Conservation (phyloP, 768 basidiomycete genomes). For the Gloeophyllum trabeum region DNA sequence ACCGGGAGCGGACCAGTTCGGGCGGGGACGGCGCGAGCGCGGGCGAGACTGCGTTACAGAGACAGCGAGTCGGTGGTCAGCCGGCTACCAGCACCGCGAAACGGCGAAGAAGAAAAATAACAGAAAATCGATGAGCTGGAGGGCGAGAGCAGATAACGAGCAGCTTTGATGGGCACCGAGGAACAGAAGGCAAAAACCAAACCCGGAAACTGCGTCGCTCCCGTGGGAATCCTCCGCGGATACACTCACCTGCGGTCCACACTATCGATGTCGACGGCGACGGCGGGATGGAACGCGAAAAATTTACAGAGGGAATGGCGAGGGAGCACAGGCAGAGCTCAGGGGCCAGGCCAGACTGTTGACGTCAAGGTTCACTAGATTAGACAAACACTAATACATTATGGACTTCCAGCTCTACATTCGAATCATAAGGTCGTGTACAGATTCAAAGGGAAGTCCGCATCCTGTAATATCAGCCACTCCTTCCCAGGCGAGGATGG, state of each 20-base stretch:
- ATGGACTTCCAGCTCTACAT: no score
- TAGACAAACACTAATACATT: no score
- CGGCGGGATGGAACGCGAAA: neutral
- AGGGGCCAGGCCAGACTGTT: no score
- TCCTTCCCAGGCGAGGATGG: no score
- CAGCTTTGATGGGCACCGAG: slow-evolving; percentile 13
- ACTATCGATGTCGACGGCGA: neutral
- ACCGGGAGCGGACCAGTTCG: no score
- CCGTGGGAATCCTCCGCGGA: neutral
- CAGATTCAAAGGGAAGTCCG: no score
- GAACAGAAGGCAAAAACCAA: neutral
- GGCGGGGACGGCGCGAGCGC: no score
- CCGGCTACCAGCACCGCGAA: slow-evolving; percentile 18
- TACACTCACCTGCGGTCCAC: neutral
- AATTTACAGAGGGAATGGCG: neutral
- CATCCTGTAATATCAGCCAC: no score
- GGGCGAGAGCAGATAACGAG: slow-evolving; percentile 28
- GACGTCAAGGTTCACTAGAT: no score
- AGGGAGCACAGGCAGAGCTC: no score
- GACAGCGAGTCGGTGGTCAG: slow-evolving; percentile 12
- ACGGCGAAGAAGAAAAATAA: slow-evolving; percentile 12
- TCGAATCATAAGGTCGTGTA: no score
- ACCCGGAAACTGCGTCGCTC: neutral
- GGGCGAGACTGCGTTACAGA: neutral
- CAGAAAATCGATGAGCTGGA: slow-evolving; percentile 33